Evolutionary conservation across 2,329 filamentous ascomycete species (phyloP).

Genomic region (Ceratocystis colombiana): DNA sequence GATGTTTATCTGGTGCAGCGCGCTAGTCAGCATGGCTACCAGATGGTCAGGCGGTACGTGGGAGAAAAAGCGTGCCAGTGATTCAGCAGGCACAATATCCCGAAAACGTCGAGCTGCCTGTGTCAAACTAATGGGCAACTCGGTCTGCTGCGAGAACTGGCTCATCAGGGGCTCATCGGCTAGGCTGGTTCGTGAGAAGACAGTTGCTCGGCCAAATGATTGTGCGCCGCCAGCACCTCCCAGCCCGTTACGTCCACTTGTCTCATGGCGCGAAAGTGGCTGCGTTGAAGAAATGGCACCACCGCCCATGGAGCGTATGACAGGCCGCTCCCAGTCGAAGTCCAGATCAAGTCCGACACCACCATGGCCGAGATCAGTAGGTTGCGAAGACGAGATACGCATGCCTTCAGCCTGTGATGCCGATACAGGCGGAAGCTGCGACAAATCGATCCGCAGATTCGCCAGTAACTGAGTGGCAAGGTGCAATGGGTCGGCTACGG

Average conservation of each 20-base stretch:
- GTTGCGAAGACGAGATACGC: slow-evolving; percentile 56
- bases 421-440: slow-evolving; percentile 28
- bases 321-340: slow-evolving; percentile 81
- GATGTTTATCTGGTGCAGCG: slow-evolving; percentile 76
- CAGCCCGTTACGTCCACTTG: slow-evolving; percentile 27
- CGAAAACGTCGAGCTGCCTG: slow-evolving; percentile 80
- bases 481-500: slow-evolving; percentile 64
- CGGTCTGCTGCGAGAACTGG: slow-evolving; percentile 73
- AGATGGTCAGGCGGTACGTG: slow-evolving; percentile 64
- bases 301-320: slow-evolving; percentile 42
- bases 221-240: background rate
- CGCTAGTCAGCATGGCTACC: slow-evolving; percentile 67
- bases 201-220: slow-evolving; percentile 12
- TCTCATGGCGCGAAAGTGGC: slow-evolving; percentile 35
- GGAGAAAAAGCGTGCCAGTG: slow-evolving; percentile 87
- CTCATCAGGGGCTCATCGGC: slow-evolving; percentile 76
- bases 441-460: slow-evolving; percentile 76
- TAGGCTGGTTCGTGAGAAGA: slow-evolving; percentile 51
- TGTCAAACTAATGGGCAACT: slow-evolving; percentile 72
- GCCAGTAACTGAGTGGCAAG: slow-evolving; percentile 95
- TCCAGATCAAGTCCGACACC: slow-evolving; percentile 56
- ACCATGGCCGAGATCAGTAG: slow-evolving; percentile 40
- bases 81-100: slow-evolving; percentile 81
- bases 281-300: slow-evolving; percentile 41
- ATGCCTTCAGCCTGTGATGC: slow-evolving; percentile 29